These are phyloP conservation scores for Yarrowia deformans DNA, from an alignment of 805 yeast genomes.

Conservation along the genomic window DNA sequence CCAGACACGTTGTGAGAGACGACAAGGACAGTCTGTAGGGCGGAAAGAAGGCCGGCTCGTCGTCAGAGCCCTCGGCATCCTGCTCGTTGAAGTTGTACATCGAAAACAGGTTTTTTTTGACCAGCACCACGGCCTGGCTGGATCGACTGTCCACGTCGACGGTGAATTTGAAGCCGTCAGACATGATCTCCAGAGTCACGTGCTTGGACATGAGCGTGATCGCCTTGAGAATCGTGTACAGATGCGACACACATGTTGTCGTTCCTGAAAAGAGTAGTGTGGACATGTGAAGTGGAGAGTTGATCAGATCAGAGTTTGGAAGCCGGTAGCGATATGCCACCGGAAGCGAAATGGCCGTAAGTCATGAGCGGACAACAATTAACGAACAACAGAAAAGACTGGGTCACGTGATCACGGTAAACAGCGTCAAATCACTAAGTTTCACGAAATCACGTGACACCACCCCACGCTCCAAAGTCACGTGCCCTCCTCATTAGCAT, in stretches of 20 bases:
- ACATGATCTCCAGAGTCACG: conserved; percentile 56
- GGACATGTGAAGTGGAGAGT: background rate
- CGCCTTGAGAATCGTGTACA: conserved; percentile 57
- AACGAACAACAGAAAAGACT: no score
- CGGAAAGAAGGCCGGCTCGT: conserved; percentile 19
- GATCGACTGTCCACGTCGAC: conserved; percentile 49
- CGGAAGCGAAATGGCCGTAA: background rate
- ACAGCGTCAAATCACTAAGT: no score
- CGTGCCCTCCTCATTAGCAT: no score
- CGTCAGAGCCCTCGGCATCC: conserved; percentile 18
- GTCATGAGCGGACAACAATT: background rate
- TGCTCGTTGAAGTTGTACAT: conserved; percentile 41
- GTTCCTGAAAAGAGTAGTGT: conserved; percentile 54
- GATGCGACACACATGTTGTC: conserved; percentile 57
- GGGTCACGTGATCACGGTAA: no score
- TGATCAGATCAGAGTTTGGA: conserved; percentile 17
- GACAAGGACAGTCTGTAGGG: conserved; percentile 43
- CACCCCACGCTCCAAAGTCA: no score
- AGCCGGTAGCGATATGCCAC: no score
- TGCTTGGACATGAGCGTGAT: conserved; percentile 54
- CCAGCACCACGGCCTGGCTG: conserved; percentile 45
- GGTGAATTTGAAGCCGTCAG: conserved; percentile 61
- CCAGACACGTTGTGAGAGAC: conserved; percentile 45
- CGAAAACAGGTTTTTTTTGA: conserved; percentile 43
- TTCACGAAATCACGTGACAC: background rate